Base-by-base conservation (phyloP, 2,329 filamentous ascomycete species). In the Phialocephala sp. region DNA sequence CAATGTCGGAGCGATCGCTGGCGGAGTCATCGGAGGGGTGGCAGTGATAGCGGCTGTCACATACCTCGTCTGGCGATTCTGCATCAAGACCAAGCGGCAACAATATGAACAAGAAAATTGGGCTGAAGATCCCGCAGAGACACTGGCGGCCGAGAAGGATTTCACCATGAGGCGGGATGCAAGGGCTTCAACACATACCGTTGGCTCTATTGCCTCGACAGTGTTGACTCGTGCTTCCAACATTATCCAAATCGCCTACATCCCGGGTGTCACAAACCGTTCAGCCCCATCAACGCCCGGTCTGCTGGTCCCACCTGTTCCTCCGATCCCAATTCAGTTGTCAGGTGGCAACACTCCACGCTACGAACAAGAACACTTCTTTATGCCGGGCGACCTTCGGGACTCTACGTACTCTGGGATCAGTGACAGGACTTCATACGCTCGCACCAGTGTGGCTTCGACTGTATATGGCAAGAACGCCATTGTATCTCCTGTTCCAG, bases 241-340 rank as follows among this genome's bases (percentile, higher is more conserved):
- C 82, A 94, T 99, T 77, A 99, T 99, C 74, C 95, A 98, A 80
- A 99, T 99, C 79, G 95, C 95, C 63, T 99, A 98, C 79, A 98
- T 99, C 71, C 95, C 95, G 15, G 95, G 95, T 66, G 94, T 98
- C 74, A 97, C 93, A 67, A 97, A 97, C 80, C 88, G 94, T 71
- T 93, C 94, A 14, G 89, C 90, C 8, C 91, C 92, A 5, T 89
- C 91, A n/a, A 94, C 93, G 0, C 92, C 92, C 2, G 89, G 88
- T 45, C 82, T 93, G 22, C 85, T 94, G 59, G 91, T 96, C 4
- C 93, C 94, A n/a, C 94, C 94, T 0, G 94, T 99, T 4, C 95
- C 95, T 50, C 93, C 94, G 18, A 93, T 98, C 68, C 94, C 95
- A 56, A 88, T 86, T 72, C 83, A 86, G 45, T 82, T 88, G 63